Conservation (phyloP, 164 flowering plant genomes). For the Stephania japonica region DNA sequence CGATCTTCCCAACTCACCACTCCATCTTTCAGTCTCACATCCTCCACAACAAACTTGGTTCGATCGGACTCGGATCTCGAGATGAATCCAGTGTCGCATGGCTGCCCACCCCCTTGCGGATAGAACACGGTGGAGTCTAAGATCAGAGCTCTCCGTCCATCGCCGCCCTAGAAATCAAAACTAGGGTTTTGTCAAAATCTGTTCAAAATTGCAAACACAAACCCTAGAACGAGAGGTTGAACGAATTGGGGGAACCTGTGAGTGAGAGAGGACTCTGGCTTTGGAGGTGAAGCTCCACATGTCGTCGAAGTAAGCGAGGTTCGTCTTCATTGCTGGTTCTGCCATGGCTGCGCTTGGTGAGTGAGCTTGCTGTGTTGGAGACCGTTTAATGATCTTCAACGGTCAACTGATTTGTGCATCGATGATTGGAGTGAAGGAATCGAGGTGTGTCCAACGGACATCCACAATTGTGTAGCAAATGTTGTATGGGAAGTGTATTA, state of each 20-base stretch:
- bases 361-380: too few relatives aligned
- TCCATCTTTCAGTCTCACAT: conserved; percentile 70
- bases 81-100: conserved; percentile 65
- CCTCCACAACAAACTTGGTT: conserved; percentile 58
- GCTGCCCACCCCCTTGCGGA: conserved; percentile 96
- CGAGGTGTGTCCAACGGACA: too few relatives aligned
- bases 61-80: conserved; percentile 19
- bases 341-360: too few relatives aligned
- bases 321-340: conserved; percentile 25
- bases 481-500: too few relatives aligned
- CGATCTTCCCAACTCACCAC: conserved; percentile 30
- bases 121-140: conserved; percentile 78
- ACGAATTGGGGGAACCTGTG: conserved; percentile 31
- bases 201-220: background rate
- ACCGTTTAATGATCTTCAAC: too few relatives aligned
- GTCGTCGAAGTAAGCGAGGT: conserved; percentile 55
- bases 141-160: conserved; percentile 48
- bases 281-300: conserved; percentile 46
- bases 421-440: too few relatives aligned
- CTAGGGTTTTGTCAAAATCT: background rate
- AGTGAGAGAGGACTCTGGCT: conserved; percentile 36
- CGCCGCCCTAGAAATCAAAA: conserved; percentile 39
- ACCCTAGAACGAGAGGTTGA: background rate
- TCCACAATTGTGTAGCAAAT: too few relatives aligned
- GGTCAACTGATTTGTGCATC: too few relatives aligned